A percentile compares a stretch with the other conserved stretches of the same genome.
Conservation (phyloP, 176 grass and related monocot species). For the Luzula sylvatica region DNA sequence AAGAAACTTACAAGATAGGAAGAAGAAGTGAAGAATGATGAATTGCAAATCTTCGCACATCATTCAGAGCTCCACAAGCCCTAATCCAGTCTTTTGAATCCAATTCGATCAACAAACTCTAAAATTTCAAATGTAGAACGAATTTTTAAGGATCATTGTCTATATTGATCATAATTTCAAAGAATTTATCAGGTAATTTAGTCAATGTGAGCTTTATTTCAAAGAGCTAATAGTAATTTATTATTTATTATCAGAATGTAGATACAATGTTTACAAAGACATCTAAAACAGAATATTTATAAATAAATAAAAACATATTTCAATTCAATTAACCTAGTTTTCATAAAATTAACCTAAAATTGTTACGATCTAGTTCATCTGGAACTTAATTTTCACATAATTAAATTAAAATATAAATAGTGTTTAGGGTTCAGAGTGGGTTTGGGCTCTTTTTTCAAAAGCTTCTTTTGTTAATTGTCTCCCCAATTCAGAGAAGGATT, state of each 20-base stretch:
- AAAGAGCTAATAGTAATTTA: no score
- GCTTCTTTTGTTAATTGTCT: no score
- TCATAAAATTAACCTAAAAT: not conserved
- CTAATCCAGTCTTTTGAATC: constrained; percentile 82
- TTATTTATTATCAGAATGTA: no score
- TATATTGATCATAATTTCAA: no score
- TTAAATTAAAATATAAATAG: constrained; percentile 1
- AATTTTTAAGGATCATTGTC: not conserved
- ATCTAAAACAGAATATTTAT: not conserved
- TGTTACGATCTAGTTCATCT: not conserved
- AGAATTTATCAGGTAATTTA: no score
- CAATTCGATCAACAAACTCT: constrained; percentile 46
- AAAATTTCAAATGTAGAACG: not conserved
- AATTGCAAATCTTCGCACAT: constrained; percentile 55
- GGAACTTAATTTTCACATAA: not conserved
- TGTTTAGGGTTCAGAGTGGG: not conserved
- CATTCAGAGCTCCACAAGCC: constrained; percentile 68
- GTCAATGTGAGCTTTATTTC: no score
- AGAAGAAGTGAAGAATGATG: constrained; percentile 49
- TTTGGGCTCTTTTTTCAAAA: not conserved
- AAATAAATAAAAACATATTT: not conserved
- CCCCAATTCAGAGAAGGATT: not conserved
- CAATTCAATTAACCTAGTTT: no score
- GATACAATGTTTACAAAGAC: no score
- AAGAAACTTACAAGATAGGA: constrained; percentile 46